phyloP scores from a whole-genome alignment of 331 rosid genomes.

The Rosa hybrid region DNA sequence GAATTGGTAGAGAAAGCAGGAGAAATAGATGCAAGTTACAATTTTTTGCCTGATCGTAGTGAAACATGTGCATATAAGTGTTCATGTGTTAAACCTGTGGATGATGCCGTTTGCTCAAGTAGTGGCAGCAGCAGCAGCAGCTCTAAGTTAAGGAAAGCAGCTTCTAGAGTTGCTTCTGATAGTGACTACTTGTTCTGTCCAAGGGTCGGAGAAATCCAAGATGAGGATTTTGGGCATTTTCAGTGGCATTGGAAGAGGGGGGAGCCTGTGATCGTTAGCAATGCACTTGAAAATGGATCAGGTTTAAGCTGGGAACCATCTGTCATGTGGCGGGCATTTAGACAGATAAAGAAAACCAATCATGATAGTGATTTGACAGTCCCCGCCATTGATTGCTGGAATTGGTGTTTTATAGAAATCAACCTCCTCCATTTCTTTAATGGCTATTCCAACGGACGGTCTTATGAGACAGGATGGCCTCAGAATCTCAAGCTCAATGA shows the following conservation, averaged over 20 bases:
- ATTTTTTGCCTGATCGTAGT: conserved; percentile 22
- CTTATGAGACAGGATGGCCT: conserved; percentile 32
- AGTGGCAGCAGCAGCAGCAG: not conserved
- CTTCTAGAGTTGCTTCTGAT: conserved; percentile 50
- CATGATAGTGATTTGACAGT: not conserved
- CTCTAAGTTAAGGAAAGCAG: conserved; percentile 47
- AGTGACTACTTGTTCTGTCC: conserved; percentile 72
- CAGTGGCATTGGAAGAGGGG: conserved; percentile 31
- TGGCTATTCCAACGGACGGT: conserved; percentile 54
- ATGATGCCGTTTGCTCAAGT: conserved; percentile 12
- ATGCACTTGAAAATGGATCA: not conserved
- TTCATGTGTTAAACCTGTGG: conserved; percentile 22
- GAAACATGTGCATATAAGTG: conserved; percentile 34
- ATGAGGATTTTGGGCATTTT: conserved; percentile 56
- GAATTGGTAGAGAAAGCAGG: conserved; percentile 57
- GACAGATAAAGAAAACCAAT: conserved; percentile 36
- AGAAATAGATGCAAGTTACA: conserved; percentile 36
- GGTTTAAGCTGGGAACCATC: not conserved
- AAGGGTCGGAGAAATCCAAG: conserved; percentile 40
- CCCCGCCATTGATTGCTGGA: not conserved
- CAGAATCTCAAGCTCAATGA: conserved; percentile 45
- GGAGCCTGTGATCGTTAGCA: not conserved
- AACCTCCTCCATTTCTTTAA: conserved; percentile 54
- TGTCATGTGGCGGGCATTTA: conserved; percentile 65
- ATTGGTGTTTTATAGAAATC: conserved; percentile 21